Conservation (phyloP, 352 stramenopile genomes). For the Globisporangium spiculum region DNA sequence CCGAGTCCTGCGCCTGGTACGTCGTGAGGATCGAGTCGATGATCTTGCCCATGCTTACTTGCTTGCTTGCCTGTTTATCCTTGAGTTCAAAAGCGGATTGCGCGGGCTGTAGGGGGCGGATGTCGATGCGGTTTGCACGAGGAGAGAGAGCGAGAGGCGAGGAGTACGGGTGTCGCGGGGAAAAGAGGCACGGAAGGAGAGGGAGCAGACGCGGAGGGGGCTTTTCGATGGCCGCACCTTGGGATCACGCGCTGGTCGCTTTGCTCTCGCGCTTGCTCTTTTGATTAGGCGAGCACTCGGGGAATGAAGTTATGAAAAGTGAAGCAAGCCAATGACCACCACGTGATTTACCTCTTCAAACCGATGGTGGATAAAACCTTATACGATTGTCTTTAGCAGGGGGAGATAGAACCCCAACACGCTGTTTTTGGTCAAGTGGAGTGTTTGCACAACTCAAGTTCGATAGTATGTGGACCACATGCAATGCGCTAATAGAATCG, state of each 20-base stretch:
- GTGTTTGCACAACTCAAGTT: too few relatives aligned
- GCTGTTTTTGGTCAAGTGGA: too few relatives aligned
- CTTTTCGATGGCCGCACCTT: neutral
- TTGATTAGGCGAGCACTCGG: neutral
- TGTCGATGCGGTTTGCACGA: neutral
- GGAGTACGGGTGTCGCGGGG: neutral
- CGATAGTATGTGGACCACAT: too few relatives aligned
- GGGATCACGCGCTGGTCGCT: slow-evolving; percentile 1
- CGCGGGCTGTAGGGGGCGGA: neutral
- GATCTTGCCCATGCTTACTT: slow-evolving; percentile 67
- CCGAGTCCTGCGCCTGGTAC: slow-evolving; percentile 40
- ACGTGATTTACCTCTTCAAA: neutral
- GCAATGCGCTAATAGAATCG: too few relatives aligned
- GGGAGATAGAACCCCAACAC: too few relatives aligned
- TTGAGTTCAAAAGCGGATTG: neutral
- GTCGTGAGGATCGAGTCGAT: slow-evolving; percentile 68
- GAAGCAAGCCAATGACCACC: neutral
- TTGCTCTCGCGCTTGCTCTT: slow-evolving; percentile 1
- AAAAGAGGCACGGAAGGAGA: slow-evolving; percentile 3
- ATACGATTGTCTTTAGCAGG: too few relatives aligned
- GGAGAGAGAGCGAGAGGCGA: neutral
- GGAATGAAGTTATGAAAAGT: neutral
- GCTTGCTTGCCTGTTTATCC: neutral
- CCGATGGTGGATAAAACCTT: too few relatives aligned
- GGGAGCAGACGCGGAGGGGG: slow-evolving; percentile 4